phyloP scores from a whole-genome alignment of 441 rosid genomes.

The Heliophila coronopifolia region DNA sequence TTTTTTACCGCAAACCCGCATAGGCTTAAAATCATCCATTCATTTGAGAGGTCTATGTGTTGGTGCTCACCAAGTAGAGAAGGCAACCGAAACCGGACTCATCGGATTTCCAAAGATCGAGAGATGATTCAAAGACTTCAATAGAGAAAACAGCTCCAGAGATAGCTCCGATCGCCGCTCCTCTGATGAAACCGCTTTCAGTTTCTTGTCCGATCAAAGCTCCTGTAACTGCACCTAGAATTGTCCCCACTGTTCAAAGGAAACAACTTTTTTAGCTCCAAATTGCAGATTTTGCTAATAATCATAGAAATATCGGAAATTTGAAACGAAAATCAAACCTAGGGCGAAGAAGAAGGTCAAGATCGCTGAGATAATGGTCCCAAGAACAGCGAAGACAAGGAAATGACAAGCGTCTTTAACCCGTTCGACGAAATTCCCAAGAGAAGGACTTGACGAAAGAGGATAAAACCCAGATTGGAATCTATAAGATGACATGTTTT shows the following conservation, averaged over 20 bases:
- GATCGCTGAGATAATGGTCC: conserved; percentile 87
- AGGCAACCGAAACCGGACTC: conserved; percentile 79
- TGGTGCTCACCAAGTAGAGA: conserved; percentile 85
- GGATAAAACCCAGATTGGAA: conserved; percentile 44
- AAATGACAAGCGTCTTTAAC: conserved; percentile 51
- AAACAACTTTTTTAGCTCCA: conserved; percentile 18
- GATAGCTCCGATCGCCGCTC: conserved; percentile 94
- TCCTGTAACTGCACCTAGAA: conserved; percentile 92
- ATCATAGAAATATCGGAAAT: not conserved
- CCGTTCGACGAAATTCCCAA: conserved; percentile 52
- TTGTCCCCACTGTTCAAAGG: conserved; percentile 66
- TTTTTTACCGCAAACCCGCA: too few species aligned
- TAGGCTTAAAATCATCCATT: too few species aligned
- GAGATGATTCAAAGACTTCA: conserved; percentile 91
- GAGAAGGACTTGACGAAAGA: conserved; percentile 33
- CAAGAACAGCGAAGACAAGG: conserved; percentile 67
- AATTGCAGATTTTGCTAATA: not conserved
- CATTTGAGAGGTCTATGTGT: too few species aligned
- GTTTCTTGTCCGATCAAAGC: conserved; percentile 98
- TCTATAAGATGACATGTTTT: conserved; percentile 40
- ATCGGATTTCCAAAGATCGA: conserved; percentile 82
- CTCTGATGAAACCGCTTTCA: conserved; percentile 91
- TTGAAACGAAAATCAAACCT: conserved; percentile 36
- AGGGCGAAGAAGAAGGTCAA: conserved; percentile 92
- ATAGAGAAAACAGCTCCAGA: conserved; percentile 97